Evolutionary conservation across 306 rosid species (phyloP).

Genomic region (Sphenostylis stenocarpa): DNA sequence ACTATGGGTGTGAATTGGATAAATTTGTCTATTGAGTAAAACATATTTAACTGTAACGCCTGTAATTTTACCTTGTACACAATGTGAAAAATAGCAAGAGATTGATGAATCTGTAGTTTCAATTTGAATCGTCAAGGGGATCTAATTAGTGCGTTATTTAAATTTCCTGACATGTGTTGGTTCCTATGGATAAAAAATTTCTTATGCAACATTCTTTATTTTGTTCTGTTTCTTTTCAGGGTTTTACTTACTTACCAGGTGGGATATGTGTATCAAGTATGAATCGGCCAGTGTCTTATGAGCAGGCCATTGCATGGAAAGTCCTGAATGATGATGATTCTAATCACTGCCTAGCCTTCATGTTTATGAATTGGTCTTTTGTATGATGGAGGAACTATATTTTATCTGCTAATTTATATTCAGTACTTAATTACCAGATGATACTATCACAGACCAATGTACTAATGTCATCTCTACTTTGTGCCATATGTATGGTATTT

Average conservation of each 20-base stretch:
- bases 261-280: constrained; percentile 88
- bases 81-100: no score
- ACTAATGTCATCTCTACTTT: constrained; percentile 43
- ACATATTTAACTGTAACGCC: not conserved
- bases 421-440: constrained; percentile 36
- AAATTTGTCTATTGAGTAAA: not conserved
- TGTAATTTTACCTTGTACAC: no score
- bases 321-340: constrained; percentile 86
- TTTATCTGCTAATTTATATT: constrained; percentile 35
- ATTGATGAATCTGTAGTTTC: not conserved
- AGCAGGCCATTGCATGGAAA: constrained; percentile 93
- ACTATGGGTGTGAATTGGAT: not conserved
- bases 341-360: constrained; percentile 90
- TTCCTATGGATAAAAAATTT: no score
- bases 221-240: no score
- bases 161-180: no score
- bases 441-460: constrained; percentile 30
- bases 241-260: constrained; percentile 74
- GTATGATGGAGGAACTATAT: constrained; percentile 44
- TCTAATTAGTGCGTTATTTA: no score
- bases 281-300: constrained; percentile 88
- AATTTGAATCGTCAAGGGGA: not conserved
- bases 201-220: no score
- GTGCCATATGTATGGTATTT: constrained; percentile 10
- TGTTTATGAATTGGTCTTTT: constrained; percentile 96